Evolutionary conservation across 2,329 filamentous ascomycete species (phyloP).

Genomic region (Pezicula neosporulosa): DNA sequence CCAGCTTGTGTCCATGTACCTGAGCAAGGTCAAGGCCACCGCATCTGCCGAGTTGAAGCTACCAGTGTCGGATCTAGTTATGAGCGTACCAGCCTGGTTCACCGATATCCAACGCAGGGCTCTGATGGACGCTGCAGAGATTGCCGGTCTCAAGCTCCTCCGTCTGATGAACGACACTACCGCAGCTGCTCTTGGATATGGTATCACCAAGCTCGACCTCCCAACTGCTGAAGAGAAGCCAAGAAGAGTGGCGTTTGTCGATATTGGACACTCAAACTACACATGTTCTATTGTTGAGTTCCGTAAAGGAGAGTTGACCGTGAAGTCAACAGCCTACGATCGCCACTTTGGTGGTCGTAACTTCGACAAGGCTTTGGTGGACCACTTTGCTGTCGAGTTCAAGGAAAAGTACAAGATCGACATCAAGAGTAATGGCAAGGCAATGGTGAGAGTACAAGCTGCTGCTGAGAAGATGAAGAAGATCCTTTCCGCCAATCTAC

Average conservation of each 20-base stretch:
- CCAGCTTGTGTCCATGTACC: slow-evolving; percentile 91
- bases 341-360: slow-evolving; percentile 96
- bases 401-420: slow-evolving; percentile 98
- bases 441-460: slow-evolving; percentile 78
- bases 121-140: slow-evolving; percentile 87
- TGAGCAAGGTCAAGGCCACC: slow-evolving; percentile 91
- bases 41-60: slow-evolving; percentile 84
- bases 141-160: slow-evolving; percentile 88
- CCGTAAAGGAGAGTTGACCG: slow-evolving; percentile 90
- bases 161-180: slow-evolving; percentile 98
- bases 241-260: slow-evolving; percentile 84
- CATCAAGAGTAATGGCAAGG: slow-evolving; percentile 86
- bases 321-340: slow-evolving; percentile 90
- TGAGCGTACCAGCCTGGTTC: slow-evolving; percentile 96
- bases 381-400: slow-evolving; percentile 95
- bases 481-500: slow-evolving; percentile 91
- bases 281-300: slow-evolving; percentile 93
- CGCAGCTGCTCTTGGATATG: slow-evolving; percentile 90
- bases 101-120: slow-evolving; percentile 88
- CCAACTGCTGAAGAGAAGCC: slow-evolving; percentile 87
- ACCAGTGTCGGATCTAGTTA: slow-evolving; percentile 87
- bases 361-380: slow-evolving; percentile 91
- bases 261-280: slow-evolving; percentile 96
- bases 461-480: slow-evolving; percentile 98
- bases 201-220: slow-evolving; percentile 96